A percentile compares a stretch with the other conserved stretches of the same genome.
phyloP scores from a whole-genome alignment of 2,329 filamentous ascomycete genomes.

The Neofusicoccum parvum region DNA sequence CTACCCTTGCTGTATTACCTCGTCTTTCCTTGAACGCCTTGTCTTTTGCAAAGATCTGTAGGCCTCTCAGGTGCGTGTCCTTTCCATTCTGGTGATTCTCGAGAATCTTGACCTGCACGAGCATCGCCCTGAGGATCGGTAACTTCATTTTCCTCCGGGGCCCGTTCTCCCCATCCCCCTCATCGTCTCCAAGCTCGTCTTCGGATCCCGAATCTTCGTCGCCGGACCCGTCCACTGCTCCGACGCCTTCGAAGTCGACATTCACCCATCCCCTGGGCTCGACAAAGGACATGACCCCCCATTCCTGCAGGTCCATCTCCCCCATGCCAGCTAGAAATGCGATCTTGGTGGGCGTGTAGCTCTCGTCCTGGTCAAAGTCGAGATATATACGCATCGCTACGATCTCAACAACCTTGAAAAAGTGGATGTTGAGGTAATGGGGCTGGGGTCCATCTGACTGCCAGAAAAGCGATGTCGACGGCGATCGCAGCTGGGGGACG shows the following conservation, averaged over 20 bases:
- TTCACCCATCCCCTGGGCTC: constrained; percentile 89
- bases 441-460: constrained; percentile 86
- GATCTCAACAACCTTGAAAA: constrained; percentile 80
- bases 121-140: constrained; percentile 79
- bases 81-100: constrained; percentile 99
- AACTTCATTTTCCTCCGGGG: constrained; percentile 63
- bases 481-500: constrained; percentile 73
- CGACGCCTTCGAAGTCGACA: constrained; percentile 69
- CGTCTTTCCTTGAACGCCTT: constrained; percentile 31
- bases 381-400: constrained; percentile 80
- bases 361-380: constrained; percentile 91
- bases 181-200: constrained; percentile 28
- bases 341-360: constrained; percentile 94
- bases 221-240: constrained; percentile 40
- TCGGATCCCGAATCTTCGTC: constrained; percentile 12
- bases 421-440: constrained; percentile 80
- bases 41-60: constrained; percentile 75
- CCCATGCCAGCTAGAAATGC: constrained; percentile 86
- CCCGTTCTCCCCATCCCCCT: constrained; percentile 27
- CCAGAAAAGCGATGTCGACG: constrained; percentile 76
- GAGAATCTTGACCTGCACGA: constrained; percentile 85
- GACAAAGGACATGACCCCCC: constrained; percentile 76
- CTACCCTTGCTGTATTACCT: neutral
- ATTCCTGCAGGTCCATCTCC: constrained; percentile 87
- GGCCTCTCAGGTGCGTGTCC: constrained; percentile 92